phyloP scores from a whole-genome alignment of 257 asterid species.

The Euphrasia confusa region DNA sequence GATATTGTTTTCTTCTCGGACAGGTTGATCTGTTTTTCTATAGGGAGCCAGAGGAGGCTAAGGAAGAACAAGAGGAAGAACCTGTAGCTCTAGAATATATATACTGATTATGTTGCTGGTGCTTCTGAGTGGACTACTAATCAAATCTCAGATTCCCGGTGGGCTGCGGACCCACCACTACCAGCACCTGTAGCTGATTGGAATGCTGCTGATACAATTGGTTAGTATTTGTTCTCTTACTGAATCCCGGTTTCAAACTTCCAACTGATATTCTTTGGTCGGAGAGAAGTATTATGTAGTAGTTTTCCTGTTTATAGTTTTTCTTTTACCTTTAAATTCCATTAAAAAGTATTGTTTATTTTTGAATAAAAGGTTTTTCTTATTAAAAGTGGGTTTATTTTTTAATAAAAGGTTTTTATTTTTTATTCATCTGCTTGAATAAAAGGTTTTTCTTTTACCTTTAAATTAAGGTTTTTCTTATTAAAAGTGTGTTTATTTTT shows the following conservation, averaged over 20 bases:
- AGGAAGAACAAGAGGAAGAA: slow-evolving; percentile 29
- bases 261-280: not conserved
- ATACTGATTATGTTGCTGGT: slow-evolving; percentile 29
- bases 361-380: not conserved
- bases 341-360: too few species aligned
- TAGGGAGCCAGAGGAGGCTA: too few species aligned
- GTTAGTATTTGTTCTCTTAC: slow-evolving; percentile 21
- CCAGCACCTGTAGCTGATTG: slow-evolving; percentile 22
- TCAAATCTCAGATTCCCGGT: slow-evolving; percentile 42
- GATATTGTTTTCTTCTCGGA: not conserved
- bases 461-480: too few species aligned
- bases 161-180: slow-evolving; percentile 34
- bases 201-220: slow-evolving; percentile 39
- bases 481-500: too few species aligned
- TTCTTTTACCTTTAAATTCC: not conserved
- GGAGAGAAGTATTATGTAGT: not conserved
- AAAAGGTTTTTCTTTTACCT: too few species aligned
- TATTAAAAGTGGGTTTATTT: too few species aligned
- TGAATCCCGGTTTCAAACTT: not conserved
- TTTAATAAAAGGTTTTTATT: too few species aligned
- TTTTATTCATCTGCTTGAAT: too few species aligned
- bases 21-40: slow-evolving; percentile 40
- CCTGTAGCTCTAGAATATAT: slow-evolving; percentile 37
- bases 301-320: not conserved
- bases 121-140: slow-evolving; percentile 45